A percentile compares a stretch with the other conserved stretches of the same genome.
Conservation (phyloP, 2,329 filamentous ascomycete species). For the Aureobasidium zeae region DNA sequence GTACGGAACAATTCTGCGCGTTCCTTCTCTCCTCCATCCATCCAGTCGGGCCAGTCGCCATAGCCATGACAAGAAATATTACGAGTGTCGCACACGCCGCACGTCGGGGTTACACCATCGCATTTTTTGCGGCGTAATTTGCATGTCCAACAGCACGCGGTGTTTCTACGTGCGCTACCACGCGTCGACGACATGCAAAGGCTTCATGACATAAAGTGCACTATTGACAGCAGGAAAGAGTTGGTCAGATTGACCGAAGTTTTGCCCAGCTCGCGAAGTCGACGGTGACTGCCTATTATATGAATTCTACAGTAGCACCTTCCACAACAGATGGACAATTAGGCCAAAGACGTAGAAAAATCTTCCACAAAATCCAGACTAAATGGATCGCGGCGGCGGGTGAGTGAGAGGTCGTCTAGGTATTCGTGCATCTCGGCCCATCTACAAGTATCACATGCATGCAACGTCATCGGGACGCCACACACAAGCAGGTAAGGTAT, state of each 20-base stretch:
- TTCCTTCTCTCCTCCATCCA: constrained; percentile 1
- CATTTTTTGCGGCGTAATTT: constrained; percentile 16
- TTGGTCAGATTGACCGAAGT: background rate
- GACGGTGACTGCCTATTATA: no score
- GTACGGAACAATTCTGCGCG: background rate
- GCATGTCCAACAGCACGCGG: constrained; percentile 15
- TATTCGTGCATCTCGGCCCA: no score
- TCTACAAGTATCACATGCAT: no score
- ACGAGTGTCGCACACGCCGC: constrained; percentile 1
- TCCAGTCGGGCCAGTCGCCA: constrained; percentile 6
- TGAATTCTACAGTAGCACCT: no score
- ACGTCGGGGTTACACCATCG: constrained; percentile 7
- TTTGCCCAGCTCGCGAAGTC: no score
- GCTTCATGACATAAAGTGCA: background rate
- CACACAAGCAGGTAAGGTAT: no score
- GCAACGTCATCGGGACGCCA: no score
- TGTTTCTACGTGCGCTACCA: background rate
- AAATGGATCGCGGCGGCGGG: no score
- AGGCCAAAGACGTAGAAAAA: no score
- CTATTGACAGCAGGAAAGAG: background rate
- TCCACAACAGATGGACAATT: no score
- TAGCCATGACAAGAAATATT: constrained; percentile 15
- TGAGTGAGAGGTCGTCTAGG: no score
- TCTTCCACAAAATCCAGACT: no score
- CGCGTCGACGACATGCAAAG: background rate